Conservation (phyloP, 2,329 filamentous ascomycete species). For the Arthroderma sp. region DNA sequence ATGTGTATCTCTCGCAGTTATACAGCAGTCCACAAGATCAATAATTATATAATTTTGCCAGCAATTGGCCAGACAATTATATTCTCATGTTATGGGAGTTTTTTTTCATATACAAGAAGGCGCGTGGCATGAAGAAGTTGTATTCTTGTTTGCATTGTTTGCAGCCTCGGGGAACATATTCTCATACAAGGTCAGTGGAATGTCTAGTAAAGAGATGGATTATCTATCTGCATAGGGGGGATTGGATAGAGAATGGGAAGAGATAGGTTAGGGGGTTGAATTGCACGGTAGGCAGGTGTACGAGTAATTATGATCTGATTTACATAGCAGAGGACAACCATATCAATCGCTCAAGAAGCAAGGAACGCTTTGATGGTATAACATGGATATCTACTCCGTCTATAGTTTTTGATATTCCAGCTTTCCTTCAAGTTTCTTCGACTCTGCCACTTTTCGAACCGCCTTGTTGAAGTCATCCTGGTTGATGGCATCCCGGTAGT, state of each 20-base stretch:
- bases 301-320: background rate
- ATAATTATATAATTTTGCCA: background rate
- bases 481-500: constrained; percentile 88
- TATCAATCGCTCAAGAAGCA: background rate
- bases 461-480: constrained; percentile 99
- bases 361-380: constrained; percentile 1
- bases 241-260: background rate
- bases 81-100: background rate
- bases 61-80: background rate
- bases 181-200: background rate
- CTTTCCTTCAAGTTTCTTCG: constrained; percentile 98
- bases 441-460: constrained; percentile 89
- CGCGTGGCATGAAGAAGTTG: background rate
- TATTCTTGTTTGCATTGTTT: background rate
- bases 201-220: background rate
- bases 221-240: background rate
- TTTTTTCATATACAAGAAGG: background rate
- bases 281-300: background rate
- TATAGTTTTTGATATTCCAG: constrained; percentile 94
- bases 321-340: background rate
- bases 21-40: background rate
- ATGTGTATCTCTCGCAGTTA: background rate
- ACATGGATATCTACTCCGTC: constrained; percentile 13
- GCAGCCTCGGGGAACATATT: background rate
- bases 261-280: background rate